Evolutionary conservation across 2,329 filamentous ascomycete genomes (phyloP).

Genomic region (Phaeoacremonium minimum): DNA sequence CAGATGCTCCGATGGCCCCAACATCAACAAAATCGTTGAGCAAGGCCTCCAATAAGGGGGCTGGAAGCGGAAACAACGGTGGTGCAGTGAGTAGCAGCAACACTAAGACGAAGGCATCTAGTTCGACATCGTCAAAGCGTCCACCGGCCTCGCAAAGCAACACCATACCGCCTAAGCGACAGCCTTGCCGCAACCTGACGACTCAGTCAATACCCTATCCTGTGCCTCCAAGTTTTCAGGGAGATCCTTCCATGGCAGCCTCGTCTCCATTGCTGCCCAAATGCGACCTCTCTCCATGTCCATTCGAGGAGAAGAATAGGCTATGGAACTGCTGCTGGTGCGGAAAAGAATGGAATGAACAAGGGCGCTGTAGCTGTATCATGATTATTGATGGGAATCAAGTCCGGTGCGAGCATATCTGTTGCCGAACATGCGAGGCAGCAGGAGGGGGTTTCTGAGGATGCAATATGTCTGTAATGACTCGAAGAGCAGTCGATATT

Average conservation of each 20-base stretch:
- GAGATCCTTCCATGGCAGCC: conserved; percentile 18
- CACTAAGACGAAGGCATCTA: background rate
- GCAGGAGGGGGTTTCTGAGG: no score
- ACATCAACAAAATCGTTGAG: conserved; percentile 1
- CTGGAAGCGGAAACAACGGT: background rate
- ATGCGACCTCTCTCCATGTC: conserved; percentile 42
- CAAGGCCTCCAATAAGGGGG: conserved; percentile 1
- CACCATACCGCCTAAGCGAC: conserved; percentile 17
- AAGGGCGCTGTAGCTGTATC: conserved; percentile 44
- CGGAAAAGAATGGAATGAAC: conserved; percentile 46
- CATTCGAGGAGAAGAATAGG: conserved; percentile 43
- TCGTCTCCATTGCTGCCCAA: conserved; percentile 26
- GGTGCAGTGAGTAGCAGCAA: conserved; percentile 4
- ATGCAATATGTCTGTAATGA: no score
- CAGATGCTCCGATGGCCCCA: conserved; percentile 24
- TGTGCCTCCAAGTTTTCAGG: conserved; percentile 37
- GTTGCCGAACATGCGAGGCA: conserved; percentile 44
- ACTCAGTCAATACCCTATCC: conserved; percentile 41
- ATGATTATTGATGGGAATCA: conserved; percentile 46
- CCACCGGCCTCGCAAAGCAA: conserved; percentile 10
- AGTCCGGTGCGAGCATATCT: conserved; percentile 50
- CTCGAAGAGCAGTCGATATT: no score
- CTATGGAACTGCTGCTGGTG: conserved; percentile 55
- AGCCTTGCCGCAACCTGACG: conserved; percentile 37
- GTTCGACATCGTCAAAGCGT: conserved; percentile 15